Evolutionary conservation across 1,284 basidiomycete species (phyloP), one percentile per base, ranked within the genome.

Genomic region (Irpex rosettiformis): DNA sequence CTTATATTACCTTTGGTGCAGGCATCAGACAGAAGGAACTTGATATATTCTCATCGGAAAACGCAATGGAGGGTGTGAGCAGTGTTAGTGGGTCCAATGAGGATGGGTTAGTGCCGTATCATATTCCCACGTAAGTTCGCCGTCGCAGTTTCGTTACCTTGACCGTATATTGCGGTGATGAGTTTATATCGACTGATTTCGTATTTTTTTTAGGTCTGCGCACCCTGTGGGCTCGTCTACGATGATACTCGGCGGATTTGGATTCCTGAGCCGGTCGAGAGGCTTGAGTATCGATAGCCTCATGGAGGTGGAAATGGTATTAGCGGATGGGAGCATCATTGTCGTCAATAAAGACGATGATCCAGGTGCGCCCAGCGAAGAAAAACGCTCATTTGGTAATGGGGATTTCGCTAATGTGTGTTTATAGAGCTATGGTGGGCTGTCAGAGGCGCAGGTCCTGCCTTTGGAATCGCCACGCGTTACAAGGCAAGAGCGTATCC

Each of bases 201-300:
- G n/a, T n/a, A n/a, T n/a, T n/a, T n/a, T n/a, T n/a, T n/a, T n/a
- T 57, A 90, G 88, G 61, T 79, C 88, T 27, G 89, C 88, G 24
- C 88, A 91, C 64, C 88, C 89, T 1, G 85, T 83, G 2, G 91
- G 91, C 16, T 89, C 92, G 45, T 87, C 88, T 8, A 86, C 92
- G 56, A 91, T 94, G 88, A 74, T 95, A 60, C 82, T 92, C 2
- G 93, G 90, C 11, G 94, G 94, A 0, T 96, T 96, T 67, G 94
- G 94, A 1, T 96, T 96, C 73, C 74, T 95, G 45, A 87, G 89
- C 49, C 81, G 94, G 54, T 76, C 93, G 63, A 84, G 89, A 62
- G 94, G 94, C 3, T 76, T 96, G 56, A 93, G 90, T 58, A 83
- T 93, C 68, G 93, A 95, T 70, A 91, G 89, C 66, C 74, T 95